Evolutionary conservation across 768 basidiomycete genomes (phyloP).

Genomic region (Tricholoma sp.): DNA sequence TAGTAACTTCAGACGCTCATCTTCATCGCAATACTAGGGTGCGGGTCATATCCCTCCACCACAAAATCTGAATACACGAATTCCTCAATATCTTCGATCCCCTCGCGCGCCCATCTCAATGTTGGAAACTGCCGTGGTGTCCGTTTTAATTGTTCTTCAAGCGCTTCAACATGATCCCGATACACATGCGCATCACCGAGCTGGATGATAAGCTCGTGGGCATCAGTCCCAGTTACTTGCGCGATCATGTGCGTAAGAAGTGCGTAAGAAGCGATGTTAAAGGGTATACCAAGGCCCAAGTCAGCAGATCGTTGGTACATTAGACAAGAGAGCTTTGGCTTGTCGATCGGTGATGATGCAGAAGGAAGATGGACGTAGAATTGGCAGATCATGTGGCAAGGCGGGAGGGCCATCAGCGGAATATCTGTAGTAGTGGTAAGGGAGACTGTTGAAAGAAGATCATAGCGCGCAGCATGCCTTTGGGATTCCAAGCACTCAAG

Average conservation of each 20-base stretch:
- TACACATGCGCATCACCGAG: constrained; percentile 99
- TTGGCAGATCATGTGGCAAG: constrained; percentile 98
- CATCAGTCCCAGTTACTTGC: constrained; percentile 78
- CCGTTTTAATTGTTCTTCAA: constrained; percentile 74
- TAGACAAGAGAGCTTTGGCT: constrained; percentile 81
- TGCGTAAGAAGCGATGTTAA: constrained; percentile 99
- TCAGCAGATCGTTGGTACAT: constrained; percentile 99
- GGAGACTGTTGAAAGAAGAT: constrained; percentile 1
- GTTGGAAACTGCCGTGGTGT: constrained; percentile 81
- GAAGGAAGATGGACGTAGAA: constrained; percentile 94
- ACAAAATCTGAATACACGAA: constrained; percentile 77
- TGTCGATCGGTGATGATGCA: constrained; percentile 36
- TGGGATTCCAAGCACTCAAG: constrained; percentile 96
- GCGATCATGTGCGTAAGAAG: constrained; percentile 97
- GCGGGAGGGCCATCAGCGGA: constrained; percentile 91
- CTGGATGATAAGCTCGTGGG: constrained; percentile 90
- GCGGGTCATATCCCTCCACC: constrained; percentile 82
- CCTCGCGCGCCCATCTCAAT: constrained; percentile 62
- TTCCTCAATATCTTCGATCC: constrained; percentile 70
- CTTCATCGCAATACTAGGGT: constrained; percentile 87
- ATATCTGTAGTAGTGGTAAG: constrained; percentile 54
- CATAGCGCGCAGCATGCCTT: constrained; percentile 52
- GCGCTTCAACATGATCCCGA: constrained; percentile 84
- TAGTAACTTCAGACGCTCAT: constrained; percentile 82
- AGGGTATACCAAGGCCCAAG: constrained; percentile 94